Evolutionary conservation across 345 rosid genomes (phyloP).

Genomic region (Linum lewisii): DNA sequence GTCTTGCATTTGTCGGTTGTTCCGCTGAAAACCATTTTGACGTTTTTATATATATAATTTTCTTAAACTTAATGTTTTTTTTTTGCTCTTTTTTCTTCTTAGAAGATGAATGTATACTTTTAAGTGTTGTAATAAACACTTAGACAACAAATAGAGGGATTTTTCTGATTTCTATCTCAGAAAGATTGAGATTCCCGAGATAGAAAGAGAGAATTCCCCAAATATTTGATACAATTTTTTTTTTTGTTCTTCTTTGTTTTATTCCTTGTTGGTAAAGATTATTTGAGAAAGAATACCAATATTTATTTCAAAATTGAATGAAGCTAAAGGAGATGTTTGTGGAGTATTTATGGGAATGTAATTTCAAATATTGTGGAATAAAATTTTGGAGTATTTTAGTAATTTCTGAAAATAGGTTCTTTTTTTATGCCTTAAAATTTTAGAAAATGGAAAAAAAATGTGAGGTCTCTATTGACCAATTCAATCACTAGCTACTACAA

Average conservation of each 20-base stretch:
- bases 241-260: background rate
- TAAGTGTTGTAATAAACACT: constrained; percentile 1
- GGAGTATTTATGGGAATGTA: background rate
- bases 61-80: too few relatives aligned
- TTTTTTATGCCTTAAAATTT: background rate
- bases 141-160: constrained; percentile 1
- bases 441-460: too few relatives aligned
- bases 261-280: too few relatives aligned
- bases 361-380: too few relatives aligned
- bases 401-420: background rate
- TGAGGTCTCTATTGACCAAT: background rate
- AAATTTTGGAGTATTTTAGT: background rate
- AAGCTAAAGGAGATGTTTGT: background rate
- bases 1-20: constrained; percentile 72
- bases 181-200: constrained; percentile 6
- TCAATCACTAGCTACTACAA: background rate
- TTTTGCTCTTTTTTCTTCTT: too few relatives aligned
- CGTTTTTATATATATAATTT: background rate
- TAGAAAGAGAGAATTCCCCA: constrained; percentile 9
- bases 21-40: constrained; percentile 45
- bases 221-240: background rate
- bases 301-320: background rate
- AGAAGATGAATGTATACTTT: background rate
- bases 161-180: constrained; percentile 7
- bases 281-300: background rate